Conservation (phyloP, 176 grass and related monocot species). For the Thinopyrum elongatum region DNA sequence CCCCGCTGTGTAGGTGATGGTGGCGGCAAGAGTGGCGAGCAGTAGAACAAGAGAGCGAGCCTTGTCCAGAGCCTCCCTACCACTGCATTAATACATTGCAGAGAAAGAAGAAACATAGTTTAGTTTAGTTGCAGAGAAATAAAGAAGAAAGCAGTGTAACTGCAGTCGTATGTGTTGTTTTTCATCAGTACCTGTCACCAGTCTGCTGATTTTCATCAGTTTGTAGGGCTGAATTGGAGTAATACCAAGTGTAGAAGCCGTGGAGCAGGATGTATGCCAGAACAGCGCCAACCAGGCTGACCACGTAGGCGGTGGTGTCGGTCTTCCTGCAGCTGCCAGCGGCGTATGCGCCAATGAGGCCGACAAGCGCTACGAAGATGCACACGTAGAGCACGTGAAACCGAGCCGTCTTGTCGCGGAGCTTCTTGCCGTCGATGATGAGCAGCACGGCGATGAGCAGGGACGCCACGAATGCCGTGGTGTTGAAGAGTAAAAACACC, state of each 20-base stretch:
- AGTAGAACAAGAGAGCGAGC: constrained; percentile 19
- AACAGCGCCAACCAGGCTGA: not conserved
- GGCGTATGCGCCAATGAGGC: constrained; percentile 1
- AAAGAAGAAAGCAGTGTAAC: not conserved
- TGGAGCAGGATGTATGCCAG: not conserved
- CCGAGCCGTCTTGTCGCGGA: not conserved
- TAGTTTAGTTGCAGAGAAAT: not conserved
- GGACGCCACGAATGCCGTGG: constrained; percentile 34
- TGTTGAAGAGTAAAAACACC: constrained; percentile 28
- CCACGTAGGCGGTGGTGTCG: not conserved
- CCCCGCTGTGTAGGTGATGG: constrained; percentile 44
- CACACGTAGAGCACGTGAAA: not conserved
- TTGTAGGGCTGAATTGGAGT: not conserved
- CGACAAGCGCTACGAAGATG: not conserved
- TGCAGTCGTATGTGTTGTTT: not conserved
- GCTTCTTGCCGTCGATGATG: not conserved
- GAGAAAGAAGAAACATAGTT: not conserved
- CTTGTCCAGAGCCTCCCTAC: not conserved
- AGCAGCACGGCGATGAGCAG: constrained; percentile 24
- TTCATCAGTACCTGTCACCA: no score
- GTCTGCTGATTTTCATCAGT: not conserved
- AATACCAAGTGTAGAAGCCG: no score
- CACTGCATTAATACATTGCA: not conserved
- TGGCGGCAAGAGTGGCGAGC: constrained; percentile 34
- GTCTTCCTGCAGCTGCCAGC: not conserved